Conservation (phyloP, 2,329 filamentous ascomycete genomes). For the Purpureocillium lavendulum region DNA sequence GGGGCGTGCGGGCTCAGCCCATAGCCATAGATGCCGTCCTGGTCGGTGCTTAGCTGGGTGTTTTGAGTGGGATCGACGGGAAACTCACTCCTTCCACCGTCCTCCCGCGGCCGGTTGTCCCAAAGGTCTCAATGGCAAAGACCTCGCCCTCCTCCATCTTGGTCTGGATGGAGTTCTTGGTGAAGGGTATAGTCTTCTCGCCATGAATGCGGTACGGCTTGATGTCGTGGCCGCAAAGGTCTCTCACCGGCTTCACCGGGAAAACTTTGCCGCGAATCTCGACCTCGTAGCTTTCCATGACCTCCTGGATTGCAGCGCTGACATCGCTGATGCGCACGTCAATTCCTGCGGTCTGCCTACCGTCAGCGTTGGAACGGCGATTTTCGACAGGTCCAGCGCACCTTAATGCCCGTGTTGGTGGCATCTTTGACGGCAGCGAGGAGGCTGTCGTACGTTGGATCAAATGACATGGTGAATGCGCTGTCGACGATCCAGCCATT, state of each 20-base stretch:
- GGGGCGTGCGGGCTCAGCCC: slow-evolving; percentile 30
- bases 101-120: slow-evolving; percentile 77
- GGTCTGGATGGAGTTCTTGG: slow-evolving; percentile 72
- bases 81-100: slow-evolving; percentile 67
- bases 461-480: slow-evolving; percentile 67
- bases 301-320: slow-evolving; percentile 72
- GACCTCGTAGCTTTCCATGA: slow-evolving; percentile 85
- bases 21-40: slow-evolving; percentile 46
- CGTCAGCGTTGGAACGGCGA: no score
- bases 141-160: slow-evolving; percentile 95
- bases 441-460: slow-evolving; percentile 63
- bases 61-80: no score
- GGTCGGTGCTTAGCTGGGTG: no score
- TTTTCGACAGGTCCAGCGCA: slow-evolving; percentile 4
- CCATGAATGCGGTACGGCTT: slow-evolving; percentile 80
- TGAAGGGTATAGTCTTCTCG: slow-evolving; percentile 81
- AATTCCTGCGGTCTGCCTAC: slow-evolving; percentile 54
- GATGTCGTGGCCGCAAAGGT: slow-evolving; percentile 80
- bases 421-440: slow-evolving; percentile 63
- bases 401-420: slow-evolving; percentile 74
- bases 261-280: slow-evolving; percentile 70
- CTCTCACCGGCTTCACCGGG: slow-evolving; percentile 72
- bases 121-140: slow-evolving; percentile 91
- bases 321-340: slow-evolving; percentile 81
- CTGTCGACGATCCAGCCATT: slow-evolving; percentile 71